phyloP scores from a whole-genome alignment of 2,329 filamentous ascomycete genomes.

The Blastomyces parvus region DNA sequence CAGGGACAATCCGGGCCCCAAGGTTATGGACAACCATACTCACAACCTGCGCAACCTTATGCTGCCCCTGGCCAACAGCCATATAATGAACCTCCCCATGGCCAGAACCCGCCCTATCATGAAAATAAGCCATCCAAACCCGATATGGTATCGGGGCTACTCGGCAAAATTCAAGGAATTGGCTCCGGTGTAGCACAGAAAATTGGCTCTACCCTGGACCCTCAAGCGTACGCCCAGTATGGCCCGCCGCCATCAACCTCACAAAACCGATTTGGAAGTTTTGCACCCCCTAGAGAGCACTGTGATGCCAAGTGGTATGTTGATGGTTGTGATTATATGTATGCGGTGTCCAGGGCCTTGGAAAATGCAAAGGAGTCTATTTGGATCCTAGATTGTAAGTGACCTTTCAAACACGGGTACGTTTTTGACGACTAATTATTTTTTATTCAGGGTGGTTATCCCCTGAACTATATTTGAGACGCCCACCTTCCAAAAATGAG shows the following conservation, averaged over 20 bases:
- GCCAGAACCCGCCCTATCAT: constrained; percentile 22
- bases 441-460: constrained; percentile 74
- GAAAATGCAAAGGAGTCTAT: constrained; percentile 86
- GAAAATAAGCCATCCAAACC: constrained; percentile 27
- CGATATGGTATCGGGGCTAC: constrained; percentile 38
- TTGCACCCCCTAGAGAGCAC: constrained; percentile 73
- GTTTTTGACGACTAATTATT: constrained; percentile 72
- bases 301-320: constrained; percentile 97
- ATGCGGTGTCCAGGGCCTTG: constrained; percentile 83
- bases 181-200: constrained; percentile 44
- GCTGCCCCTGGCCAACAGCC: constrained; percentile 18
- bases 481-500: constrained; percentile 72
- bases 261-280: constrained; percentile 76
- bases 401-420: constrained; percentile 39
- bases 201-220: constrained; percentile 38
- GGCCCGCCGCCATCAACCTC: constrained; percentile 54
- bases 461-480: constrained; percentile 73
- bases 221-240: constrained; percentile 41
- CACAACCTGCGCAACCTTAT: constrained; percentile 7
- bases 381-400: constrained; percentile 84
- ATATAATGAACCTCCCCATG: constrained; percentile 21
- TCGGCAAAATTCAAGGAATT: constrained; percentile 47
- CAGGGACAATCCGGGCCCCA: constrained; percentile 14
- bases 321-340: constrained; percentile 90
- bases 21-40: constrained; percentile 11